phyloP scores from a whole-genome alignment of 805 yeast genomes.

The Helenozyma baotianmanensis region DNA sequence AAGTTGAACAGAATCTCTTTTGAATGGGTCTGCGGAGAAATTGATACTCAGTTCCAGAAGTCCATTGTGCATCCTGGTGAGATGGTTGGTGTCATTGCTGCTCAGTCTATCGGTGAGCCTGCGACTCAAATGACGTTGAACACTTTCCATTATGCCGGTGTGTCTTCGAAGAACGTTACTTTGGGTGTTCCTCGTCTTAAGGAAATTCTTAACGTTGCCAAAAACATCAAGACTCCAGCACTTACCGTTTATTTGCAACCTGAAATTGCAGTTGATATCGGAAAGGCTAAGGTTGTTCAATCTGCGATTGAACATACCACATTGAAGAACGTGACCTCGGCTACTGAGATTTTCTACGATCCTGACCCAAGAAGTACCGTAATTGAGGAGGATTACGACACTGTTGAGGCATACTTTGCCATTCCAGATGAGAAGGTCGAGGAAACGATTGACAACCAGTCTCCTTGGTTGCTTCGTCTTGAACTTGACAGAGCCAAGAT shows the following conservation, averaged over 20 bases:
- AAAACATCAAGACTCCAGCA: constrained; percentile 99
- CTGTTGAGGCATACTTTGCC: constrained; percentile 94
- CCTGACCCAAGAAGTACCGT: constrained; percentile 98
- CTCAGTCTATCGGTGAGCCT: constrained; percentile 98
- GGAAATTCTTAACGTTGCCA: constrained; percentile 97
- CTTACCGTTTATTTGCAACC: constrained; percentile 86
- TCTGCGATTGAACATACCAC: constrained; percentile 97
- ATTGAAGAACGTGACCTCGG: constrained; percentile 89
- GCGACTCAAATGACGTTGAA: constrained; percentile 97
- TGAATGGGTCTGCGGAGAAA: constrained; percentile 93
- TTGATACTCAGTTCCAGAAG: constrained; percentile 89
- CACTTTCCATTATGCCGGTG: constrained; percentile 98
- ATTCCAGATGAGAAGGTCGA: constrained; percentile 98
- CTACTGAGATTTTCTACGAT: constrained; percentile 94
- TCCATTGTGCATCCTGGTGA: constrained; percentile 95
- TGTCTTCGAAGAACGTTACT: constrained; percentile 97
- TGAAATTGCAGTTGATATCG: constrained; percentile 81
- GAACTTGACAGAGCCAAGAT: constrained; percentile 98
- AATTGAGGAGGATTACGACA: constrained; percentile 93
- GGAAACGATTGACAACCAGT: constrained; percentile 87
- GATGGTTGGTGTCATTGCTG: constrained; percentile 97
- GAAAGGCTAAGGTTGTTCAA: constrained; percentile 89
- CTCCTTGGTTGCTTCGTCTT: constrained; percentile 96
- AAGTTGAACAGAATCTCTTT: constrained; percentile 80
- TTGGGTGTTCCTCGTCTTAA: constrained; percentile 99